phyloP scores from a whole-genome alignment of 495 filamentous ascomycete genomes.

The Penicillium alfredii region DNA sequence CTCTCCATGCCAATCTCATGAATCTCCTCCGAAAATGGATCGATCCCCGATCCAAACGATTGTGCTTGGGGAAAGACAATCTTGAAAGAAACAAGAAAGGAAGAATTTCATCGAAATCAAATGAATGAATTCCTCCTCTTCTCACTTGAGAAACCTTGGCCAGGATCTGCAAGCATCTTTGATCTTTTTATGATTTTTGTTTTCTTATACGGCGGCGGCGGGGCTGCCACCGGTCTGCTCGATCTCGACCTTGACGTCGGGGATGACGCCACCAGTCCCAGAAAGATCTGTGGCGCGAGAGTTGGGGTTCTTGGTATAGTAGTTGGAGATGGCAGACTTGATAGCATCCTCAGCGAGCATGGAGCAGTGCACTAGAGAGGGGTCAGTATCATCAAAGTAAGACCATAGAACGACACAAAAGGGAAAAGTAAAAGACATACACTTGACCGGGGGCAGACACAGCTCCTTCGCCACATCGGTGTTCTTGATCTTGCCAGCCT shows the following conservation, averaged over 20 bases:
- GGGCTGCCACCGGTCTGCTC: slow-evolving; percentile 27
- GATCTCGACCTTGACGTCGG: slow-evolving; percentile 47
- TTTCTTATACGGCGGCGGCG: slow-evolving; percentile 27
- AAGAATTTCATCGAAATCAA: background rate
- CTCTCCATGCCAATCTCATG: too few species aligned
- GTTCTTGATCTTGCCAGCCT: slow-evolving; percentile 86
- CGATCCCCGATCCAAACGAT: too few species aligned
- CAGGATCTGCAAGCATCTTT: too few species aligned
- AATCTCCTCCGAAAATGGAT: too few species aligned
- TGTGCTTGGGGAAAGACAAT: too few species aligned
- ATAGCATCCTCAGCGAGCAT: slow-evolving; percentile 99
- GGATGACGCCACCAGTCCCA: slow-evolving; percentile 57
- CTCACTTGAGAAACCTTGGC: too few species aligned
- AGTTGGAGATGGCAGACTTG: slow-evolving; percentile 97
- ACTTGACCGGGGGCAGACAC: slow-evolving; percentile 92
- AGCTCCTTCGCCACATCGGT: slow-evolving; percentile 97
- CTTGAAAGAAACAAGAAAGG: background rate
- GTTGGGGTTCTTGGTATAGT: slow-evolving; percentile 88
- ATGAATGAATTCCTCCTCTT: too few species aligned
- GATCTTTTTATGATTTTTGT: too few species aligned
- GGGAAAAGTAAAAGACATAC: slow-evolving; percentile 44
- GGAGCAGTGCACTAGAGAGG: slow-evolving; percentile 79
- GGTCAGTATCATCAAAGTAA: slow-evolving; percentile 14
- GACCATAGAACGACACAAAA: slow-evolving; percentile 2
- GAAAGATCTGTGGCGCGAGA: slow-evolving; percentile 65